Evolutionary conservation across 305 asterid species (phyloP).

Genomic region (Fraxinus ornus): DNA sequence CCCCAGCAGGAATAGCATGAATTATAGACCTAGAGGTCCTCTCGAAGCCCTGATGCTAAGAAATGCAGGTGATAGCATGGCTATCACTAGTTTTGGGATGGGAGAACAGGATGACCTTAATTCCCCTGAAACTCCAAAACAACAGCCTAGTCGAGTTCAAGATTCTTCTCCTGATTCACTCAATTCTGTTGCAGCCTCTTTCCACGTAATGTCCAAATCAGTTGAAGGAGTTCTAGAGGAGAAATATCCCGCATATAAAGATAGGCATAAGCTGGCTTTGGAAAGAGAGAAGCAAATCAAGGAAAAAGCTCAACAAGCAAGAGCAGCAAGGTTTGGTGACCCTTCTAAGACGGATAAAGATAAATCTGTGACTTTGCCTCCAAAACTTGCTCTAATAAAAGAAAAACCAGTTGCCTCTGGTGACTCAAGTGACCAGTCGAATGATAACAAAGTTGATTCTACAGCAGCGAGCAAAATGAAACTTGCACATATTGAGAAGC

Average conservation of each 20-base stretch:
- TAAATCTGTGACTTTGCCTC: conserved; percentile 57
- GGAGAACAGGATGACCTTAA: conserved; percentile 54
- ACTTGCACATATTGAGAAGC: conserved; percentile 66
- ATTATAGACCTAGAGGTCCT: conserved; percentile 66
- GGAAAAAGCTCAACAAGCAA: conserved; percentile 87
- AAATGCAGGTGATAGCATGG: conserved; percentile 75
- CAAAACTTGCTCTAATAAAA: conserved; percentile 71
- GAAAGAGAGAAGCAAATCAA: conserved; percentile 83
- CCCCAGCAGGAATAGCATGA: conserved; percentile 55
- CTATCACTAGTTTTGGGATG: conserved; percentile 78
- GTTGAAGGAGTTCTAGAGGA: conserved; percentile 87
- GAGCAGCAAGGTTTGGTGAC: conserved; percentile 76
- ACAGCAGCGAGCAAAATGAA: conserved; percentile 73
- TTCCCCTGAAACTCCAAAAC: conserved; percentile 58
- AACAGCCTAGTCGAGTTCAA: conserved; percentile 29
- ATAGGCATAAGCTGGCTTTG: conserved; percentile 86
- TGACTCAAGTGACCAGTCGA: conserved; percentile 45
- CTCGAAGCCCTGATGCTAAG: conserved; percentile 84
- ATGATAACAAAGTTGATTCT: conserved; percentile 47
- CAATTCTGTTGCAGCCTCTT: conserved; percentile 66
- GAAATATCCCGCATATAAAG: conserved; percentile 90
- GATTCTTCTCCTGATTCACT: conserved; percentile 39
- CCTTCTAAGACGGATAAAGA: conserved; percentile 37
- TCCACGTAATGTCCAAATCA: conserved; percentile 84
- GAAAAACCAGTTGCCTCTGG: conserved; percentile 60